Evolutionary conservation across 2,329 filamentous ascomycete genomes (phyloP), one percentile per base, ranked within the genome.

Genomic region (Cercospora sp.): DNA sequence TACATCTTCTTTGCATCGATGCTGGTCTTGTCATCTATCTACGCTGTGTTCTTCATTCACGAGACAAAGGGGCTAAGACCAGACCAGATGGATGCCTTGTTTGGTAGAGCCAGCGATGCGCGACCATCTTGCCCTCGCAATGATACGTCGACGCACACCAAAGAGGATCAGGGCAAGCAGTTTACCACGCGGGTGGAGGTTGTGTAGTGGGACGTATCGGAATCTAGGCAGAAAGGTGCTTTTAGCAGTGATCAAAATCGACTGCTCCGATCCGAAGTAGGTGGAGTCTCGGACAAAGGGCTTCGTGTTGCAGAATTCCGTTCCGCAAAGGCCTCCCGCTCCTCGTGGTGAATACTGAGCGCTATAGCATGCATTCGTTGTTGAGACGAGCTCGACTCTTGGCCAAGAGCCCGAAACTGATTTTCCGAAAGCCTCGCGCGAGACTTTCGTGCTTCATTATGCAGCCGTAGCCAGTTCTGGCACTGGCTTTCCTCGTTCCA

Each of bases 1-100:
- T 81, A 80, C 65, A 76, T 82, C 55, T 81, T 83, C 74, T 82
- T 82, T 65, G 81, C 79, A 2, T 75, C 69, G 3, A 76, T 74
- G 67, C 72, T 81, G 60, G 69, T 81, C n/a, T 70, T 75, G 18
- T 80, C 80, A 5, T 78, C 75, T 21, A 65, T 78, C 9, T 82
- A 79, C 68, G 78, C 79, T 0, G 82, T 74, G 70, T 81, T 81
- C 72, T 80, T 77, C 69, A 79, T 80, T 34, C 77, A 77, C 32
- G 79, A 81, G 70, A 81, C 79, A 0, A 80, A 80, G 62, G 79
- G 79, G 8, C 63, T 80, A 30, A 72, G 77, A 3, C 73, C 79
- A 53, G 79, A 80, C 45, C 77, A 80, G 70, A 80, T 81, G 76
- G 79, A 80, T 61, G 69, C 74, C 8, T 53, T 80, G 18, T 80